Evolutionary conservation across 129 eudicot species (phyloP).

Genomic region (Glebionis coronaria): DNA sequence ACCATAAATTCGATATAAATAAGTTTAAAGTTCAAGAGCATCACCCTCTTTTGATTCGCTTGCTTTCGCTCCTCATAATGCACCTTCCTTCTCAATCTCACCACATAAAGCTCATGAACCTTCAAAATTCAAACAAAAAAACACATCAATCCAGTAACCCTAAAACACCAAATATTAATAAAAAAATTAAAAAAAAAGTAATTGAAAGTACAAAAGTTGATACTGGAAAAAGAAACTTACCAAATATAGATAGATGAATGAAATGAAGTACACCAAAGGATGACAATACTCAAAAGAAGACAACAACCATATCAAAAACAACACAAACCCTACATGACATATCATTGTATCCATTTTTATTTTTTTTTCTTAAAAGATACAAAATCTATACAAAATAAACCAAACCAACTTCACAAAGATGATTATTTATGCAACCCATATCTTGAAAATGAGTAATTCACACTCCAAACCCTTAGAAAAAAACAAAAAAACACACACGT

Average conservation of each 20-base stretch:
- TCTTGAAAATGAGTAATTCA: slow-evolving; percentile 14
- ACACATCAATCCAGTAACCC: neutral
- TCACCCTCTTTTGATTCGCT: slow-evolving; percentile 66
- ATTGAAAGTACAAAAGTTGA: neutral
- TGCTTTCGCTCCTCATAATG: slow-evolving; percentile 76
- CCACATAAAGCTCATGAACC: slow-evolving; percentile 75
- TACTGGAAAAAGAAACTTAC: slow-evolving; percentile 33
- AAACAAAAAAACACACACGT: slow-evolving; percentile 19
- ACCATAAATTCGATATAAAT: too few relatives aligned
- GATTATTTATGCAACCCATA: slow-evolving; percentile 16
- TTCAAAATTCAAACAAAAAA: slow-evolving; percentile 20
- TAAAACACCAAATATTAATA: neutral
- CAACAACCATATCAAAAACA: slow-evolving; percentile 55
- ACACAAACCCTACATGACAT: slow-evolving; percentile 70
- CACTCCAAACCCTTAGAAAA: neutral
- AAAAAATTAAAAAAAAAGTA: too few relatives aligned
- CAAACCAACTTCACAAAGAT: slow-evolving; percentile 25
- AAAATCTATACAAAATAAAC: neutral
- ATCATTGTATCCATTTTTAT: slow-evolving; percentile 55
- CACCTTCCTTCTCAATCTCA: slow-evolving; percentile 67
- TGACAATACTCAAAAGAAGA: slow-evolving; percentile 52
- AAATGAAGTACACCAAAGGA: slow-evolving; percentile 49
- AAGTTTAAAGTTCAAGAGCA: too few relatives aligned
- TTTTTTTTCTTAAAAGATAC: neutral
- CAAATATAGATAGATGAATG: slow-evolving; percentile 61